Conservation (phyloP, 495 filamentous ascomycete species). For the Aspergillus nanangensis region DNA sequence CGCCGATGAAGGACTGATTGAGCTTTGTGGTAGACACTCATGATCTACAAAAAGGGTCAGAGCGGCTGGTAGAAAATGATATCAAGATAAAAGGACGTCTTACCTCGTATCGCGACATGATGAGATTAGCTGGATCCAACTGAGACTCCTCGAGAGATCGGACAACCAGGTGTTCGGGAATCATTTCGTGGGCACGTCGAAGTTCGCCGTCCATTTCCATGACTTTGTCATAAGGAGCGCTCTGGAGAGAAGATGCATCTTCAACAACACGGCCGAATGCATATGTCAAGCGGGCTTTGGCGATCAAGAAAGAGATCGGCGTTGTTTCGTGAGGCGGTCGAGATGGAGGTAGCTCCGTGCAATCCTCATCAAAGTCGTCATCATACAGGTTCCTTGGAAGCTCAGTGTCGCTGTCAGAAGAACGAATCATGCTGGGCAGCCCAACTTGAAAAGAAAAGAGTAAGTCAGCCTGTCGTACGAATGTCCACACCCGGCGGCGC, state of each 20-base stretch:
- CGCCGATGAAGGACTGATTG: slow-evolving; percentile 85
- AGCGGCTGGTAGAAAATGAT: background rate
- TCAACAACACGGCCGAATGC: slow-evolving; percentile 59
- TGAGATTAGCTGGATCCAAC: slow-evolving; percentile 69
- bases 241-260: slow-evolving; percentile 37
- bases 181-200: slow-evolving; percentile 61
- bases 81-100: no score
- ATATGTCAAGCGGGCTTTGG: slow-evolving; percentile 63
- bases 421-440: slow-evolving; percentile 82
- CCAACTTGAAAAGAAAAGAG: slow-evolving; percentile 90
- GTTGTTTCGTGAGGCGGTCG: slow-evolving; percentile 75
- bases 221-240: slow-evolving; percentile 74
- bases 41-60: slow-evolving; percentile 43
- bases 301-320: slow-evolving; percentile 82
- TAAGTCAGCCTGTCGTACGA: slow-evolving; percentile 76
- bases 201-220: slow-evolving; percentile 76
- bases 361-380: slow-evolving; percentile 83
- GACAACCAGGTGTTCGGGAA: slow-evolving; percentile 76
- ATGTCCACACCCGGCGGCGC: slow-evolving; percentile 82
- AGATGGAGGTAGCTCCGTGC: slow-evolving; percentile 68
- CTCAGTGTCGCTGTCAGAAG: slow-evolving; percentile 77
- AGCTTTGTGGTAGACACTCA: slow-evolving; percentile 85
- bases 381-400: slow-evolving; percentile 89
- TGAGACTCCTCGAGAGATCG: slow-evolving; percentile 72
- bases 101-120: slow-evolving; percentile 77